Evolutionary conservation across 257 asterid genomes (phyloP).

Genomic region (Solanum acaule): DNA sequence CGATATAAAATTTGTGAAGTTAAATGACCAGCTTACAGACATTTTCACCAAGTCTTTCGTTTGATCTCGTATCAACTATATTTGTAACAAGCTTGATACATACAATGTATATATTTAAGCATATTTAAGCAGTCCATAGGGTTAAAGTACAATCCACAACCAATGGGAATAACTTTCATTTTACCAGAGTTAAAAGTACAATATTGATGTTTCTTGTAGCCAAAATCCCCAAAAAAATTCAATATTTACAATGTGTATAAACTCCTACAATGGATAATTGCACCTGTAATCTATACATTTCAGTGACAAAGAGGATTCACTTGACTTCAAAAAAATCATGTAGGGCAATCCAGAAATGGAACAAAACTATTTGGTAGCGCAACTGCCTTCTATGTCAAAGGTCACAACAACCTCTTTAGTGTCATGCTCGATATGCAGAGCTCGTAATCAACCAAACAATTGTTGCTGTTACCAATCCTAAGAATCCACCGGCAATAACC

Average conservation of each 20-base stretch:
- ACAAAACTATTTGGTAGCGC: background rate
- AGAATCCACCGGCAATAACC: constrained; percentile 76
- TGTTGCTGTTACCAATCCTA: constrained; percentile 50
- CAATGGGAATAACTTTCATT: background rate
- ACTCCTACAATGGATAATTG: background rate
- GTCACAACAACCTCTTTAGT: background rate
- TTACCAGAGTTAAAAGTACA: background rate
- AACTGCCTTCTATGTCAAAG: background rate
- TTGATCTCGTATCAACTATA: background rate
- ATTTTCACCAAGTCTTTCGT: background rate
- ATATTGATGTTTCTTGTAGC: background rate
- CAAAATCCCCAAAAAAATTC: background rate
- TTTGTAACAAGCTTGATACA: background rate
- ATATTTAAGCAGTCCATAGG: background rate
- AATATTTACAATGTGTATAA: background rate
- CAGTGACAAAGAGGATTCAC: background rate
- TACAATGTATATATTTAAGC: background rate
- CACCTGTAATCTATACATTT: background rate
- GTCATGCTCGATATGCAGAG: constrained; percentile 25
- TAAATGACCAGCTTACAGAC: background rate
- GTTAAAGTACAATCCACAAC: background rate
- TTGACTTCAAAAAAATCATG: background rate
- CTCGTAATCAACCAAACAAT: constrained; percentile 26
- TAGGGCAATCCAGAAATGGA: background rate
- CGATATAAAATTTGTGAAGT: background rate